Conservation (phyloP, 768 basidiomycete genomes). For the Leccinum pellstonianum region DNA sequence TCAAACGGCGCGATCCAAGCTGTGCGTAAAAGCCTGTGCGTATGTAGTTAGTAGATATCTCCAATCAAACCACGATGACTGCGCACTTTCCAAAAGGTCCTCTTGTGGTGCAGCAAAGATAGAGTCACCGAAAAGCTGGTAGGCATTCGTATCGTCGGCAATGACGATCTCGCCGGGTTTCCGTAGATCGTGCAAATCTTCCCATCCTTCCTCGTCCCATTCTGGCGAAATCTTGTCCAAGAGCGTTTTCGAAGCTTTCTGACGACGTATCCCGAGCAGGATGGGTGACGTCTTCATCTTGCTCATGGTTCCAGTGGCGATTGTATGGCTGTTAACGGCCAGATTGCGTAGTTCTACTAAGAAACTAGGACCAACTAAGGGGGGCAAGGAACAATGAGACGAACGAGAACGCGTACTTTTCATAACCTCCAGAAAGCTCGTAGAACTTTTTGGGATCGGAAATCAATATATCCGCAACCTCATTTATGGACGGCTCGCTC, state of each 20-base stretch:
- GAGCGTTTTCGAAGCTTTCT: constrained; percentile 30
- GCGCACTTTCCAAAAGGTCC: constrained; percentile 79
- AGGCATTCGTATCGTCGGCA: constrained; percentile 81
- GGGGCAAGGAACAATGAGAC: background rate
- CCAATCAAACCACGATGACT: background rate
- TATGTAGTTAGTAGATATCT: background rate
- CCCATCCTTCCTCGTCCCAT: constrained; percentile 72
- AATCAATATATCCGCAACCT: constrained; percentile 69
- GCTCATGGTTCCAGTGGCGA: constrained; percentile 45
- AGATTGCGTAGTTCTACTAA: constrained; percentile 80
- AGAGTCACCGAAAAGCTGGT: constrained; percentile 74
- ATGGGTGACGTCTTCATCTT: constrained; percentile 73
- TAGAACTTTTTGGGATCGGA: constrained; percentile 71
- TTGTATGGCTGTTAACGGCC: constrained; percentile 65
- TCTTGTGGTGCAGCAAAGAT: constrained; percentile 86
- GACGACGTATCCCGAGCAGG: constrained; percentile 71
- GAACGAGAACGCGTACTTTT: constrained; percentile 47
- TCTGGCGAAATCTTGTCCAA: constrained; percentile 26
- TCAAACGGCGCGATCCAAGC: constrained; percentile 76
- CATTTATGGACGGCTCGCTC: constrained; percentile 82
- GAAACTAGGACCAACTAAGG: constrained; percentile 51
- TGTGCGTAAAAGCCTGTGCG: constrained; percentile 65
- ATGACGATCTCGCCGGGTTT: constrained; percentile 71
- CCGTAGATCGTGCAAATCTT: constrained; percentile 69
- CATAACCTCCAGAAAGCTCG: constrained; percentile 62